A percentile compares a stretch with the other conserved stretches of the same genome.
phyloP scores from a whole-genome alignment of 768 basidiomycete genomes.

The Hydnomerulius pinastri region DNA sequence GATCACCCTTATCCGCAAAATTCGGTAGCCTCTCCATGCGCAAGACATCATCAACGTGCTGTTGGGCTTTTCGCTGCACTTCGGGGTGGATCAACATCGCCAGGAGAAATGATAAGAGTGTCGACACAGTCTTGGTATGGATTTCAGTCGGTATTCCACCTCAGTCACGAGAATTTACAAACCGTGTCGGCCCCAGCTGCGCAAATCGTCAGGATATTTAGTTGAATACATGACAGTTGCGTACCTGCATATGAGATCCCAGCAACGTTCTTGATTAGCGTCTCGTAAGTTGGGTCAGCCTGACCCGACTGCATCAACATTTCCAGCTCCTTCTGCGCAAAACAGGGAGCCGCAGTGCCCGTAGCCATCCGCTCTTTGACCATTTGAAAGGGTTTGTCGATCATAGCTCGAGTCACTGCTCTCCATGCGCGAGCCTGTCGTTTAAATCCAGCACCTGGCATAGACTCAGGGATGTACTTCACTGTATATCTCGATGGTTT shows the following conservation, averaged over 20 bases:
- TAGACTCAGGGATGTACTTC: conserved; percentile 49
- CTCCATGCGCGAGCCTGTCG: conserved; percentile 47
- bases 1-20: conserved; percentile 42
- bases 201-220: conserved; percentile 7
- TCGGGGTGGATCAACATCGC: conserved; percentile 57
- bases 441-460: conserved; percentile 53
- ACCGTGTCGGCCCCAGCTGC: conserved; percentile 30
- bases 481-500: conserved; percentile 30
- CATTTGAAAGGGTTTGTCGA: conserved; percentile 40
- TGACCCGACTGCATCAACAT: conserved; percentile 27
- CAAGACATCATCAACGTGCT: conserved; percentile 51
- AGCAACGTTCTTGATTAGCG: conserved; percentile 51
- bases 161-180: conserved; percentile 22
- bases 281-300: conserved; percentile 38
- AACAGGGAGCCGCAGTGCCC: conserved; percentile 39
- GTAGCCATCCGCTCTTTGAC: conserved; percentile 47
- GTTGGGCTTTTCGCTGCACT: conserved; percentile 48
- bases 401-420: conserved; percentile 29
- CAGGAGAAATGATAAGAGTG: conserved; percentile 50
- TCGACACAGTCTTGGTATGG: conserved; percentile 46
- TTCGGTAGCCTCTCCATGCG: conserved; percentile 47
- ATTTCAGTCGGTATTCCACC: conserved; percentile 17
- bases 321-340: conserved; percentile 43
- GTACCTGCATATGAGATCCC: conserved; percentile 51
- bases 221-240: neutral